Conservation (phyloP, 78 protist genomes). For the Planoprotostelium fungivorum region DNA sequence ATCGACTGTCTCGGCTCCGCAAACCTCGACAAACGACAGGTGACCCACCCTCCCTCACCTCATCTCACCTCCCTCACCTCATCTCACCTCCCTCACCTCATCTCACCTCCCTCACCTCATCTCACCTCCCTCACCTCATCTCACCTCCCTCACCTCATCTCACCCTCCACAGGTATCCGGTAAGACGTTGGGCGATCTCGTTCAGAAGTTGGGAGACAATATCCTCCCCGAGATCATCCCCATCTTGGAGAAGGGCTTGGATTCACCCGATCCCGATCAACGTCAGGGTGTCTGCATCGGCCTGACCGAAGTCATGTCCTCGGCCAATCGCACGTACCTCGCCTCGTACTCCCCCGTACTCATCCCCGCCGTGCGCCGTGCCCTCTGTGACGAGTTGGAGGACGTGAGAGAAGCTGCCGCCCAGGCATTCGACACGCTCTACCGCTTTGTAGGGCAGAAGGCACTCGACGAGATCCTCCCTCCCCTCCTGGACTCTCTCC, state of each 20-base stretch:
- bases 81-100: no score
- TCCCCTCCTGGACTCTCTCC: conserved; percentile 23
- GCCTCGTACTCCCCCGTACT: conserved; percentile 32
- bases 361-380: conserved; percentile 60
- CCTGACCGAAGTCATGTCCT: conserved; percentile 74
- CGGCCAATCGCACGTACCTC: conserved; percentile 38
- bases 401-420: conserved; percentile 80
- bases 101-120: no score
- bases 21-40: conserved; percentile 35
- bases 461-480: conserved; percentile 76
- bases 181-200: conserved; percentile 85
- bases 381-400: conserved; percentile 74
- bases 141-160: background rate
- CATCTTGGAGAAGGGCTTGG: conserved; percentile 56
- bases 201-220: conserved; percentile 75
- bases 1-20: conserved; percentile 49
- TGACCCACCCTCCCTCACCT: background rate
- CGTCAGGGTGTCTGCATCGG: conserved; percentile 87
- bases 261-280: conserved; percentile 9
- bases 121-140: no score
- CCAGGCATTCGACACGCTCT: conserved; percentile 59
- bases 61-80: no score
- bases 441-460: conserved; percentile 33
- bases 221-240: conserved; percentile 79
- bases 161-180: conserved; percentile 56